Base-by-base conservation (phyloP, 2,329 filamentous ascomycete genomes). In the Chaetomiaceae sp. region DNA sequence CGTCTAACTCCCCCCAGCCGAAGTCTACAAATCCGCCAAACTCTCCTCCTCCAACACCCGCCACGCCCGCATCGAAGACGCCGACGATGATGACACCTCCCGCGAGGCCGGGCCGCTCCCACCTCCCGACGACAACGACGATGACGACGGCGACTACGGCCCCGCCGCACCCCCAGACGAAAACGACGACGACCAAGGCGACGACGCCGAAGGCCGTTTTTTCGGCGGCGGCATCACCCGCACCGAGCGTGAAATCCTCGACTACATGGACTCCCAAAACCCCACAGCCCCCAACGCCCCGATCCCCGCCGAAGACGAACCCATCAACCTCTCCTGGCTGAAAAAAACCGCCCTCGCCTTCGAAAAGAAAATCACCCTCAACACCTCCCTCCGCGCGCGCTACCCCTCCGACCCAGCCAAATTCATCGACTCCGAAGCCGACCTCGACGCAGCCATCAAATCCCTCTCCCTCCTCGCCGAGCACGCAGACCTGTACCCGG, bases 181-280 rank as follows among this genome's bases (percentile, higher is more conserved):
- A 42, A 72, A 77, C 3, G 74, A 76, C 10, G 73, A 78, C 4
- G 74, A 77, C 10, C 66, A 64, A 3, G 67, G 62, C 50, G 87
- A 92, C 59, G 91, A 96, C 61, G 89, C 96, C 47, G 93, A 95
- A 57, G 93, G 92, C 1, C 85, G 93, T 10, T 99, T 99, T 73
- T 99, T 96, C 62, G 93, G 92, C 38, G 88, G 90, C 48, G 93
- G 93, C 30, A 86, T 99, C 61, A 89, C 86, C 21, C 78, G 84
- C 51, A 79, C 89, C 58, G 89, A 95, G 58, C 85, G 83, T 2
- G 81, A 90, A 60, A 88, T 93, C 17, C 78, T 99, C 63, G 87
- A 97, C 68, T 97, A 86, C 64, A 82, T 99, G 55, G 89, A 96
- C 55, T 74, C 79, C 51, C 76, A 81, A 58, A 82, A 53, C 44